Evolutionary conservation across 805 yeast species (phyloP).

Genomic region (Citeromyces matritensis): DNA sequence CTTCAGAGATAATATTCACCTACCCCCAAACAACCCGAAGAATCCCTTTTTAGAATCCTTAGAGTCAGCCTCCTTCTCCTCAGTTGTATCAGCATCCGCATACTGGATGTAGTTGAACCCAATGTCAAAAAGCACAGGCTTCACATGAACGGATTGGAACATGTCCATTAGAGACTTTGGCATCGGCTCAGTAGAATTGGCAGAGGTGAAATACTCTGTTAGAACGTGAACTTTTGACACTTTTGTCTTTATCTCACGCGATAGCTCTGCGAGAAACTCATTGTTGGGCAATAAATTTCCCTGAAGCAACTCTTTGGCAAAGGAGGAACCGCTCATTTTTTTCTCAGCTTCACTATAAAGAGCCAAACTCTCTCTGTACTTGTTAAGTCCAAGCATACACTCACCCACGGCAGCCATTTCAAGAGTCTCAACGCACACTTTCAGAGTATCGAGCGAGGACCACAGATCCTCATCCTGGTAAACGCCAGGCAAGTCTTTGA

Average conservation of each 20-base stretch:
- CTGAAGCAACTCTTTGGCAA: constrained; percentile 12
- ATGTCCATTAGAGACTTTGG: constrained; percentile 13
- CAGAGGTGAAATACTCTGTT: constrained; percentile 25
- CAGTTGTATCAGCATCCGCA: constrained; percentile 12
- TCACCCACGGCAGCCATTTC: constrained; percentile 29
- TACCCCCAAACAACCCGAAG: constrained; percentile 59
- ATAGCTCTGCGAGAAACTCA: no score
- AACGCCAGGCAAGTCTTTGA: constrained; percentile 84
- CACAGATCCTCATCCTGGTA: constrained; percentile 64
- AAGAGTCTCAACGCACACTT: constrained; percentile 26
- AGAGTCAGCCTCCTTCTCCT: constrained; percentile 6
- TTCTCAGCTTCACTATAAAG: constrained; percentile 18
- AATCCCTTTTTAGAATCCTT: constrained; percentile 35
- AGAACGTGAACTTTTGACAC: constrained; percentile 25
- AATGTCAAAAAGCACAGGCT: constrained; percentile 85
- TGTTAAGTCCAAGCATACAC: constrained; percentile 22
- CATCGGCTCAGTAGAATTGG: constrained; percentile 13
- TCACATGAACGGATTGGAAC: constrained; percentile 51
- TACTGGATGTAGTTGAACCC: constrained; percentile 73
- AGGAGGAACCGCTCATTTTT: constrained; percentile 6
- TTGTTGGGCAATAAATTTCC: no score
- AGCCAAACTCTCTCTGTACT: constrained; percentile 30
- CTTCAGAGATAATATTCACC: no score
- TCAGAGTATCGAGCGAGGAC: constrained; percentile 34
- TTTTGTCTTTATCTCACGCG: constrained; percentile 6